Evolutionary conservation across 306 rosid genomes (phyloP), one percentile per base, ranked within the genome.

Genomic region (Cicer yamashitae): DNA sequence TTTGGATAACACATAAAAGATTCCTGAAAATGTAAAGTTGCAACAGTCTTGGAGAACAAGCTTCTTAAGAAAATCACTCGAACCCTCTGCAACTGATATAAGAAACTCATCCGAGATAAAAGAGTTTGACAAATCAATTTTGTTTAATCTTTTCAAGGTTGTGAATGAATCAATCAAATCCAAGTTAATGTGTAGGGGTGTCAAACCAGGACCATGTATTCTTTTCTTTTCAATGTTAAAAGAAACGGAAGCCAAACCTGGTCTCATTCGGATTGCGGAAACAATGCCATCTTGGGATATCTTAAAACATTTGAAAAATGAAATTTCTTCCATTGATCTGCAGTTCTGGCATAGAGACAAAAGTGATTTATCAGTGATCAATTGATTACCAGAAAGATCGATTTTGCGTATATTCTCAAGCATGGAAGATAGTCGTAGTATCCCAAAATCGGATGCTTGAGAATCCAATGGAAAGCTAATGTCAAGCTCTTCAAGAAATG

Each of bases 401-500:
- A 89, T 73, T 88, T 81, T 93, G 67, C 77, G 77, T 44, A 93
- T 79, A 6, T 73, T 77, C 79, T 85, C 88, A 59, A 89, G 87
- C 86, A 67, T 67, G 43, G 20, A 11, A 58, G 90, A 40, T 69
- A 91, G 52, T 45, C 64, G 57, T 18, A 12, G 13, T 9, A 94
- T 64, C 44, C 97, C 98, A 12, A 78, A 75, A 88, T 89, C 94
- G 2, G 89, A 74, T 8, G 84, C 86, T 70, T 82, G 13, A 41
- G 50, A 68, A 30, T 84, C 39, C 60, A 71, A 73, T 37, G 87
- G 89, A 61, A 77, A 90, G 72, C 96, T 86, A 3, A 90, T 82
- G 47, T 91, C 90, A 41, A 93, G 89, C 77, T 91, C 89, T 67
- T 89, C 78, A 41, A 91, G 96, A 45, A 60, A 47, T 8, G 96